Conservation (phyloP, 2,329 filamentous ascomycete genomes). For the Penicillium sp. region DNA sequence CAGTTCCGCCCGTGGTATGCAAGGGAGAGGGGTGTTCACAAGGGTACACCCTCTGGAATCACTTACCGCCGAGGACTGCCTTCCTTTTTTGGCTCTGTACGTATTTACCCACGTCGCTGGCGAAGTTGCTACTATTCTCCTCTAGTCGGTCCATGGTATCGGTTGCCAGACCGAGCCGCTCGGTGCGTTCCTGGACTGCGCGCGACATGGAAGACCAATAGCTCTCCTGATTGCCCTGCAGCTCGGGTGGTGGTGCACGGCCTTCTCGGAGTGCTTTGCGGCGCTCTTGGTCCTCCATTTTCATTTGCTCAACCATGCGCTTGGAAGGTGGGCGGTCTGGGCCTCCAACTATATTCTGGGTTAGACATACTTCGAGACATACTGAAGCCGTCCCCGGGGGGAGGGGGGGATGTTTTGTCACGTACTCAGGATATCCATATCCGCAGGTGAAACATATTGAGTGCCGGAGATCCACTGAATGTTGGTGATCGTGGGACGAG, state of each 20-base stretch:
- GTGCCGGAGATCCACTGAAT: constrained; percentile 96
- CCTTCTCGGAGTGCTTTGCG: constrained; percentile 38
- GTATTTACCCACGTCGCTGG: constrained; percentile 83
- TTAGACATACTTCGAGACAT: constrained; percentile 5
- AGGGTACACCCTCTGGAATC: not conserved
- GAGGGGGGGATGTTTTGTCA: not conserved
- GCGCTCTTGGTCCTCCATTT: constrained; percentile 66
- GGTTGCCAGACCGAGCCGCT: constrained; percentile 77
- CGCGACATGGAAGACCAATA: constrained; percentile 78
- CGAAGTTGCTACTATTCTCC: constrained; percentile 77
- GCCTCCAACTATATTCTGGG: constrained; percentile 62
- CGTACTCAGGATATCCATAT: constrained; percentile 78
- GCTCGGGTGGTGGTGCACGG: constrained; percentile 31
- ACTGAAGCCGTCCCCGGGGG: not conserved
- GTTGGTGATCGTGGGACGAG: constrained; percentile 89
- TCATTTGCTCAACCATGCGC: constrained; percentile 77
- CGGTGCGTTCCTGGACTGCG: constrained; percentile 85
- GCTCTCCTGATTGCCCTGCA: constrained; percentile 56
- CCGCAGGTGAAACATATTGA: constrained; percentile 80
- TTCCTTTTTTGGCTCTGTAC: constrained; percentile 85
- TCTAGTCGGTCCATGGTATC: constrained; percentile 83
- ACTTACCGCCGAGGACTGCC: constrained; percentile 66
- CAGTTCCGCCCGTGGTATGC: constrained; percentile 18
- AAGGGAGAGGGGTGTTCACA: constrained; percentile 14
- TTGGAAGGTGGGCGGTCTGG: constrained; percentile 85